Conservation (phyloP, 345 rosid species). For the Sonneratia caseolaris region DNA sequence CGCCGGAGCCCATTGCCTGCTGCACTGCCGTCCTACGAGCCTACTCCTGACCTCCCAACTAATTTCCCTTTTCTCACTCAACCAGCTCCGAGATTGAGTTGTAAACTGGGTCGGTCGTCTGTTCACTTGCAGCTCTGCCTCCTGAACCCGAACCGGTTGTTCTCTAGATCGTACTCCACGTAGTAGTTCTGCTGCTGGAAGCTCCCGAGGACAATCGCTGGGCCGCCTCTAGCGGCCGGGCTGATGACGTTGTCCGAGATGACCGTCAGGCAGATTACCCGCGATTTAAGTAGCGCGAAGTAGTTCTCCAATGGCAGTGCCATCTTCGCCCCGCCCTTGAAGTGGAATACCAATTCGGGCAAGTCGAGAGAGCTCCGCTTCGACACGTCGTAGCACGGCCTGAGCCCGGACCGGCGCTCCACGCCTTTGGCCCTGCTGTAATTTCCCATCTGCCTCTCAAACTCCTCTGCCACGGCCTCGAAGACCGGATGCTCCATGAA, state of each 20-base stretch:
- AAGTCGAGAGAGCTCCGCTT: constrained; percentile 18
- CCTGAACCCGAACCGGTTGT: constrained; percentile 63
- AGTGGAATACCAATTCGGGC: constrained; percentile 49
- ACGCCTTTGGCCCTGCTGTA: constrained; percentile 26
- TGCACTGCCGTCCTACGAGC: too few species aligned
- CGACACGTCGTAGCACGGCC: constrained; percentile 60
- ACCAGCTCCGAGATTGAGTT: not conserved
- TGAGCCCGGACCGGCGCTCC: constrained; percentile 45
- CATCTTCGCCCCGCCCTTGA: constrained; percentile 85
- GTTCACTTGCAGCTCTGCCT: constrained; percentile 30
- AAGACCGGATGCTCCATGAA: constrained; percentile 61
- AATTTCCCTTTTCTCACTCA: not conserved
- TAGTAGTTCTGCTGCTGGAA: constrained; percentile 77
- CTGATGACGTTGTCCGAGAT: constrained; percentile 24
- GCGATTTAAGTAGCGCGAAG: constrained; percentile 25
- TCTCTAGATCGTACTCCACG: constrained; percentile 63
- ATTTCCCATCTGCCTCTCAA: constrained; percentile 52
- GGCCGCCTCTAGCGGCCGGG: constrained; percentile 30
- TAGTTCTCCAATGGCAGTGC: constrained; percentile 52
- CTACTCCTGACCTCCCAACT: too few species aligned
- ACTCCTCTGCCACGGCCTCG: constrained; percentile 42
- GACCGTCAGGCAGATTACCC: constrained; percentile 38
- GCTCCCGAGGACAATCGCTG: constrained; percentile 70
- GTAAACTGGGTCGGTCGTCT: not conserved
- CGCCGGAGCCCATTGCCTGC: too few species aligned